A percentile compares a stretch with the other conserved stretches of the same genome.
These are phyloP conservation scores for Colletotrichum costaricense DNA, from an alignment of 2,329 filamentous ascomycete genomes.

Conservation along the genomic window DNA sequence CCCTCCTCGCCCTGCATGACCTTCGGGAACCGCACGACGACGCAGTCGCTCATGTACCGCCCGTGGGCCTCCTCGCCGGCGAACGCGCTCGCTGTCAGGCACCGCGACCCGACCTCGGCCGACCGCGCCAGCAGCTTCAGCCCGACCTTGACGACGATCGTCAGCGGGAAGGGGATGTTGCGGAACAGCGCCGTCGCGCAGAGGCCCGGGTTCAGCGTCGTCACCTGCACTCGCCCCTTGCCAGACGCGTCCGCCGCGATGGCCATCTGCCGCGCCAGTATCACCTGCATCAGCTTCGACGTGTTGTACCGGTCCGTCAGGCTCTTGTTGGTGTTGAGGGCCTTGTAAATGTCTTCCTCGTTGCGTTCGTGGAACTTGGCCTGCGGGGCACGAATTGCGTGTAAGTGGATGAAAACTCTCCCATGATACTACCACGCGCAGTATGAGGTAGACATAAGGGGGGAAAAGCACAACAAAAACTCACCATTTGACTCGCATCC, in stretches of 20 bases:
- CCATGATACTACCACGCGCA: too few species aligned
- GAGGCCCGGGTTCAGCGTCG: slow-evolving; percentile 52
- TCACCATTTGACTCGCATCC: slow-evolving; percentile 45
- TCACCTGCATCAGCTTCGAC: slow-evolving; percentile 48
- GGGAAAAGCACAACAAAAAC: not conserved
- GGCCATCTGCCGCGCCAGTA: slow-evolving; percentile 49
- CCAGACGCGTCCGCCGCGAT: slow-evolving; percentile 42
- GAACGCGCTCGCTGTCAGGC: slow-evolving; percentile 50
- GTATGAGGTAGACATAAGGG: too few species aligned
- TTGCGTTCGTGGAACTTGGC: slow-evolving; percentile 47
- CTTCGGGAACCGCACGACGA: slow-evolving; percentile 39
- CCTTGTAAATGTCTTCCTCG: slow-evolving; percentile 45
- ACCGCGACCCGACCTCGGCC: slow-evolving; percentile 53
- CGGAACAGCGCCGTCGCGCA: slow-evolving; percentile 55
- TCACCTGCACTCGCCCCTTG: slow-evolving; percentile 50
- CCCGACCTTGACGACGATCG: slow-evolving; percentile 34
- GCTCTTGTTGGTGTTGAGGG: slow-evolving; percentile 42
- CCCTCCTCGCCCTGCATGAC: slow-evolving; percentile 50
- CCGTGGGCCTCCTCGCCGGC: slow-evolving; percentile 53
- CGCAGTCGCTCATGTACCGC: slow-evolving; percentile 50
- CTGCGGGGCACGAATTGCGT: slow-evolving; percentile 31
- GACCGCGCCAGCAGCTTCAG: slow-evolving; percentile 46
- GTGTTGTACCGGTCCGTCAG: slow-evolving; percentile 49
- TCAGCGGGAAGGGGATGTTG: slow-evolving; percentile 43
- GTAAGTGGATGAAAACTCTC: not conserved